Evolutionary conservation across 176 grass and related monocot species (phyloP).

Genomic region (sorghum (Sorghum bicolor)): Sorghum_bicolor_NCBIv3 NC_012877.2:62305001-62305500

Average conservation of each 20-base stretch:
- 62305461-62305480: neutral
- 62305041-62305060: no score
- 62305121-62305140: neutral
- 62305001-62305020: no score
- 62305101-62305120: no score
- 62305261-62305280: neutral
- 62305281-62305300: neutral
- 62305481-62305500: neutral
- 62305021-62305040: no score
- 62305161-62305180: neutral
- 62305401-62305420: slow-evolving; percentile 2
- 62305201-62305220: neutral
- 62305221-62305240: neutral
- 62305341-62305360: neutral
- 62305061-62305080: no score
- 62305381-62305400: no score
- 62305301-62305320: neutral
- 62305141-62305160: neutral
- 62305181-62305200: no score
- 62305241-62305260: neutral
- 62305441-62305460: no score
- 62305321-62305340: no score
- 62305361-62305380: neutral
- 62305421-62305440: neutral
- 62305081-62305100: no score